Percentiles rank a stretch among this genome's conserved stretches.
Evolutionary conservation across 208 protist genomes (phyloP).

Genomic region (Wallacemonas sp.): DNA sequence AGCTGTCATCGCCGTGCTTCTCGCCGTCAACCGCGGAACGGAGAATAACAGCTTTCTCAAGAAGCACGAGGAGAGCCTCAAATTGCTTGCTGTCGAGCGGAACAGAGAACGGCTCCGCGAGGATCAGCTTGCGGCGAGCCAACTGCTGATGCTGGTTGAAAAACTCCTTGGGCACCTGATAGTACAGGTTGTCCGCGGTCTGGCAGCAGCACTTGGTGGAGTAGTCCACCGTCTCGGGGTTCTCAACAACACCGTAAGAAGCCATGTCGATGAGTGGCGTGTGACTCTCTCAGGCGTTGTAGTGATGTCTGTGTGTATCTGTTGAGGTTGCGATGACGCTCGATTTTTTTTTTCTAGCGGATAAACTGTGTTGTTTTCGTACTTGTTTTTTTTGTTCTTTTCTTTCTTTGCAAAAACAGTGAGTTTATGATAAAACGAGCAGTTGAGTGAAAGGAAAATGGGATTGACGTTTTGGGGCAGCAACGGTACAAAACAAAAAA

Average conservation of each 20-base stretch:
- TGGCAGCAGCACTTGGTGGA: constrained; percentile 76
- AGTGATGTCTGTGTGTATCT: too few relatives aligned
- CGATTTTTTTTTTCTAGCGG: too few relatives aligned
- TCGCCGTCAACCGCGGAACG: constrained; percentile 56
- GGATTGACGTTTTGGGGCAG: too few relatives aligned
- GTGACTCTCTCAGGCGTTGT: too few relatives aligned
- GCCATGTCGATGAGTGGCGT: constrained; percentile 35
- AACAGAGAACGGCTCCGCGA: constrained; percentile 67
- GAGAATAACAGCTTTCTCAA: constrained; percentile 82
- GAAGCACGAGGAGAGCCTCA: constrained; percentile 52
- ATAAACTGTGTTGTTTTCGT: too few relatives aligned
- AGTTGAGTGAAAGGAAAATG: too few relatives aligned
- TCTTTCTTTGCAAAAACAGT: too few relatives aligned
- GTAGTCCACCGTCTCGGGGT: constrained; percentile 79
- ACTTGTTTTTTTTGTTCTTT: too few relatives aligned
- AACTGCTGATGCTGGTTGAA: constrained; percentile 66
- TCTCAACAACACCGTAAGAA: constrained; percentile 67
- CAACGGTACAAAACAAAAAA: too few relatives aligned
- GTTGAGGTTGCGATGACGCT: too few relatives aligned
- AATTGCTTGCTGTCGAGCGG: constrained; percentile 55
- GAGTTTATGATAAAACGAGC: not conserved
- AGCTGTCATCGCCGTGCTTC: constrained; percentile 35
- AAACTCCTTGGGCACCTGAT: constrained; percentile 78
- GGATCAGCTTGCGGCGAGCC: constrained; percentile 53
- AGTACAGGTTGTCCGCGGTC: constrained; percentile 77